These are phyloP conservation scores for Colletotrichum graminicola DNA, from an alignment of 2,329 filamentous ascomycete genomes.

Conservation along the genomic window DNA sequence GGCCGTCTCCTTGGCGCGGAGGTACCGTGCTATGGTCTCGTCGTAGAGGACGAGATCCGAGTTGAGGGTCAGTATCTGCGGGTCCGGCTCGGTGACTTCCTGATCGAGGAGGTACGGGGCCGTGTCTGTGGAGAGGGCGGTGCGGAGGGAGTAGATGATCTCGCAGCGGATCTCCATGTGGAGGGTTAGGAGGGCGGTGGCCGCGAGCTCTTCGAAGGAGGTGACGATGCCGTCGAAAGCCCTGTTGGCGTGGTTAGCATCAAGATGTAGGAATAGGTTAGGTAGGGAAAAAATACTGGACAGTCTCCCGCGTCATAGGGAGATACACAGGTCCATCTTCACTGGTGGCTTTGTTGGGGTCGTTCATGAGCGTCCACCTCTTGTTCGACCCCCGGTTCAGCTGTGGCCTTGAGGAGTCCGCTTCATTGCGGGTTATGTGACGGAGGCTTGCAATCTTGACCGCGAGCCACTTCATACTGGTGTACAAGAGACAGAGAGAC, in stretches of 20 bases:
- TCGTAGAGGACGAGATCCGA: conserved; percentile 88
- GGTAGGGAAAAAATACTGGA: conserved; percentile 69
- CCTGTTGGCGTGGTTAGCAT: conserved; percentile 56
- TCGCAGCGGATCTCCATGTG: conserved; percentile 91
- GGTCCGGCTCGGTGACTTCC: conserved; percentile 81
- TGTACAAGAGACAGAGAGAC: conserved; percentile 89
- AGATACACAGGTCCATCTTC: conserved; percentile 81
- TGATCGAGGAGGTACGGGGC: conserved; percentile 76
- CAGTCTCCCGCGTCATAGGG: conserved; percentile 88
- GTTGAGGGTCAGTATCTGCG: conserved; percentile 85
- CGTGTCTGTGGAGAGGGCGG: conserved; percentile 70
- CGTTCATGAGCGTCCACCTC: conserved; percentile 86
- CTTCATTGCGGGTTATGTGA: conserved; percentile 81
- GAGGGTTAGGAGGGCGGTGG: conserved; percentile 83
- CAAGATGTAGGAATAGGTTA: neutral
- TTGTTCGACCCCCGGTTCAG: conserved; percentile 71
- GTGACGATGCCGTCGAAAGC: conserved; percentile 89
- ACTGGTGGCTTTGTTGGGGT: conserved; percentile 67
- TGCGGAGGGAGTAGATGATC: conserved; percentile 81
- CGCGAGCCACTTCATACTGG: conserved; percentile 97
- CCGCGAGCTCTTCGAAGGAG: conserved; percentile 84
- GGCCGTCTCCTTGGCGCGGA: conserved; percentile 76
- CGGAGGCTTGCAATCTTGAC: conserved; percentile 85
- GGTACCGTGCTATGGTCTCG: conserved; percentile 79
- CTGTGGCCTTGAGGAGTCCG: conserved; percentile 71